Evolutionary conservation across 768 basidiomycete species (phyloP), one percentile per base, ranked within the genome.

Genomic region (Tubosaeta sp.): DNA sequence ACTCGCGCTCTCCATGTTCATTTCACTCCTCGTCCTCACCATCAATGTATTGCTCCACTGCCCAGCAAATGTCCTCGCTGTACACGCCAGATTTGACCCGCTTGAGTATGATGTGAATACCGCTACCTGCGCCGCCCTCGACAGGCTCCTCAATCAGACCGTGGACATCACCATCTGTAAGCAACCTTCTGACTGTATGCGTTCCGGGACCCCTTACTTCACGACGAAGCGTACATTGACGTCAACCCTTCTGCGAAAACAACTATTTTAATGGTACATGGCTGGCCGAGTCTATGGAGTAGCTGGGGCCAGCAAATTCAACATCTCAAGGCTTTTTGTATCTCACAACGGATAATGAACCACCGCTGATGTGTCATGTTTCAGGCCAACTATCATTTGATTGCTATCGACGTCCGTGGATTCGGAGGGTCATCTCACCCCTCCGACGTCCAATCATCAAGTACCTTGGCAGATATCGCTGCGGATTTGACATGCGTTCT

Each of bases 241-340:
- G 60, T 87, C 52, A 86, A 87, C 54, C 74, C 81, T 10, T 54
- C 51, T 0, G 79, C 79, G 3, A 64, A 75, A 24, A 71, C 66
- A 13, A 78, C 82, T 0, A 67, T 89, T 3, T 43, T 90, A 27
- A 76, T 90, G 75, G 81, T 89, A 0, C 87, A 90, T 58, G 87
- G 87, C 4, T 90, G 87, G 87, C 87, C 87, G 1, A 76, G 82
- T 55, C 64, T 88, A 4, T 90, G 87, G 87, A 83, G 80, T 48
- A 78, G 77, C 18, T 90, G 87, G 87, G 75, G 81, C 31, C 76
- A 76, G 29, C 87, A 90, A 61, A 87, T 90, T 16, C 69, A 79
- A 45, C 77, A 80, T 53, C 83, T 89, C 63, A 65, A 82, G 70
- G 86, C 78, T 55, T 29, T 61, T 54, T 16, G 3, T 8, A 2